Evolutionary conservation across 768 basidiomycete genomes (phyloP), one percentile per base, ranked within the genome.

Genomic region (Dictyophora rubrovolvata): DNA sequence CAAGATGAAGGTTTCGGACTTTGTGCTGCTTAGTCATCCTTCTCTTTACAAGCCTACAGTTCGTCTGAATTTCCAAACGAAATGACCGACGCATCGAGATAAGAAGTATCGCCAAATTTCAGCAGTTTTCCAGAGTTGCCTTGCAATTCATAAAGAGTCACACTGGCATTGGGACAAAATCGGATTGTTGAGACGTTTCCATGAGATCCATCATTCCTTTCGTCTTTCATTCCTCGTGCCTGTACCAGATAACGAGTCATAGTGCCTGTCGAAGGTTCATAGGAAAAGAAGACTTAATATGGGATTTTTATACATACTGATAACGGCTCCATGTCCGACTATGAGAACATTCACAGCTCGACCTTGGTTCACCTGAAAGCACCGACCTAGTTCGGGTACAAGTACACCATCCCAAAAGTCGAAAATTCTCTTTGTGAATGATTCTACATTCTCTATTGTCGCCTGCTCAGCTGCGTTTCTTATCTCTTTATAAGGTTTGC

Each of bases 291-390:
- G 53, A 17, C 10, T 11, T 48, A 5, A 56, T 9, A 18, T 5
- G 12, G 21, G 28, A 28, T 4, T 36, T 17, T 20, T 28, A 20
- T 51, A 51, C 56, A 20, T 59, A 47, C 57, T 33, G 60, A 89
- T 86, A 64, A 79, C 76, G 0, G 79, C 86, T 1, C 86, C 86
- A 58, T 91, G 88, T 47, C 82, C 79, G 60, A 81, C 79, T 12
- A 84, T 77, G 33, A 91, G 74, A 49, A 87, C 73, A 18, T 64
- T 62, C 51, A 60, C 68, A 23, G 36, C 68, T 62, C 55, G 17
- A 61, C 62, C 56, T 14, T n/a, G 14, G 12, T n/a, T n/a, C 4
- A 2, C 42, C 11, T 42, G 5, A 42, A n/a, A n/a, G 12, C 14
- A 12, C 11, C 42, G 42, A 4, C 42, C 42, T 12, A 42, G 42